Evolutionary conservation across 1,284 basidiomycete species (phyloP), one percentile per base, ranked within the genome.

Genomic region (Vanrija sp.): DNA sequence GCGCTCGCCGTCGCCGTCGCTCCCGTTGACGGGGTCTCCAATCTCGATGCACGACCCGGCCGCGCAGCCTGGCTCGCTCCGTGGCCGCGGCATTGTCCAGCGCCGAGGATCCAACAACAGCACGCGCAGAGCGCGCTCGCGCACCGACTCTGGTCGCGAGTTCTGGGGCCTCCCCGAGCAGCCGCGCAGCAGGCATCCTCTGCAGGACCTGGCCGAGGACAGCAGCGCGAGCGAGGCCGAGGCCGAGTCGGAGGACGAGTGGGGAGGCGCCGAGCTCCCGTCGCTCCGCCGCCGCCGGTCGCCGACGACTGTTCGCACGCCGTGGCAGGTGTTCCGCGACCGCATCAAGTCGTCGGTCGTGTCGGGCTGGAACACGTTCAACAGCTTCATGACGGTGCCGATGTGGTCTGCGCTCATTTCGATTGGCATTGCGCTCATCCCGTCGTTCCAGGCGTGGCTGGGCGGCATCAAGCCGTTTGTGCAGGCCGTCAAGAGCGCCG

Each of bases 371-470:
- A 6, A 68, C 15, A 76, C 77, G 0, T 69, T 92, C 60, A 83
- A 83, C 66, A 80, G 81, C 27, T 93, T 94, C 77, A 90, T 94
- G 89, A 93, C 90, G 0, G 84, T 85, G 0, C 89, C 89, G 0
- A 82, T 93, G 24, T 87, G 87, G 80, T 87, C 88, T 0, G 87
- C 91, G 2, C 69, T 91, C 14, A 72, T 84, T 1, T 90, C 89
- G 3, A 78, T 97, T 36, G 59, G 90, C 47, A 89, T 95, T 36
- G 91, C 92, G 1, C 82, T 89, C 63, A 80, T 87, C 18, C 85
- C 78, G 6, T 85, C 88, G 2, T 64, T 95, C 14, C 89, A 95
- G 68, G 82, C 85, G 51, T 64, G 79, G 12, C 78, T 94, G 45
- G 81, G 84, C 19, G 68, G 76, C 4, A 75, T 87, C 66, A 78